phyloP scores from a whole-genome alignment of 2,329 filamentous ascomycete genomes.

The Cladosporium sp. region DNA sequence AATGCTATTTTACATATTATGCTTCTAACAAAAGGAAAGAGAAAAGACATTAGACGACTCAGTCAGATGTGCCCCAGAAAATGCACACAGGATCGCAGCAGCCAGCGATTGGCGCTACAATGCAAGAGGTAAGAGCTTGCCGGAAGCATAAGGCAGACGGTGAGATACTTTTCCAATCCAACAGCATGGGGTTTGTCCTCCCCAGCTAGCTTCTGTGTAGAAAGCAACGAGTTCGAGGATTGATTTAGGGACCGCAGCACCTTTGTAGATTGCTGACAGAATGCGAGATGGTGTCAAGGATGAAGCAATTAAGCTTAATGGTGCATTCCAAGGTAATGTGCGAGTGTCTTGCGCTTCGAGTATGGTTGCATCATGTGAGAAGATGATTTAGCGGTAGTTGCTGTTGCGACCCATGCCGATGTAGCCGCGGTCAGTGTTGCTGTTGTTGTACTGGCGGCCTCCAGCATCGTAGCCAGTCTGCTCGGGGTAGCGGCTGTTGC shows the following conservation, averaged over 20 bases:
- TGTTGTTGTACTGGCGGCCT: constrained; percentile 22
- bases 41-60: neutral
- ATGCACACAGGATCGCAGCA: constrained; percentile 9
- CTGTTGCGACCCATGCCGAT: constrained; percentile 27
- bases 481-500: constrained; percentile 23
- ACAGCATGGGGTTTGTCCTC: constrained; percentile 13
- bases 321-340: constrained; percentile 3
- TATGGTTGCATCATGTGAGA: constrained; percentile 21
- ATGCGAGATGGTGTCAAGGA: constrained; percentile 16
- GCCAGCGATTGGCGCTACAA: neutral
- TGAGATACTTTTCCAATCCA: constrained; percentile 20
- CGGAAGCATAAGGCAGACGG: constrained; percentile 10
- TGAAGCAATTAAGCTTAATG: neutral
- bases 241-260: constrained; percentile 3
- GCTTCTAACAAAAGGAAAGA: neutral
- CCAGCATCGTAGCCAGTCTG: constrained; percentile 17
- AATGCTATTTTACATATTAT: constrained; percentile 1
- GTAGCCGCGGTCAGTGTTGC: constrained; percentile 15
- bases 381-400: constrained; percentile 28
- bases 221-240: constrained; percentile 19
- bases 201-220: constrained; percentile 20
- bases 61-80: constrained; percentile 11
- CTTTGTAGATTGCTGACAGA: constrained; percentile 13
- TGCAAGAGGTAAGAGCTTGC: constrained; percentile 17
- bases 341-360: constrained; percentile 16